Evolutionary conservation across 768 basidiomycete genomes (phyloP).

Genomic region (Suillus subalutaceus): DNA sequence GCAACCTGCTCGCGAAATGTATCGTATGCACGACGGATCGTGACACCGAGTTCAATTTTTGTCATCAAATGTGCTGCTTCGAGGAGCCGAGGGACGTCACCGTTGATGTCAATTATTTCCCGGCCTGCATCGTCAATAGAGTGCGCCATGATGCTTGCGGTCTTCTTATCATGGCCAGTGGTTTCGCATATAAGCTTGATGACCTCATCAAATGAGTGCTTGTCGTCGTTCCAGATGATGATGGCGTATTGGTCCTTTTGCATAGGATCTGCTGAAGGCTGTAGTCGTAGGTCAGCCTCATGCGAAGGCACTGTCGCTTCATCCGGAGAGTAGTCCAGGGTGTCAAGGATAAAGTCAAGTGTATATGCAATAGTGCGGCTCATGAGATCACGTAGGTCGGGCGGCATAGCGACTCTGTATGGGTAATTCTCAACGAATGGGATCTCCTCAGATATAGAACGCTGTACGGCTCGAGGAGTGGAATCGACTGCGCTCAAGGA

Average conservation of each 20-base stretch:
- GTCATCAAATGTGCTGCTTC: conserved; percentile 79
- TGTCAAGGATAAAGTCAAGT: conserved; percentile 82
- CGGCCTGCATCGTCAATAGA: conserved; percentile 80
- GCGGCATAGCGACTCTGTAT: conserved; percentile 56
- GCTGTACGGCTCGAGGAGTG: conserved; percentile 46
- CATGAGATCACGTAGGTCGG: conserved; percentile 76
- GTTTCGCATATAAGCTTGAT: conserved; percentile 68
- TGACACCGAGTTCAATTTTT: conserved; percentile 91
- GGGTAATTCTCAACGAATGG: conserved; percentile 66
- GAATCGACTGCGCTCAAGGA: conserved; percentile 30
- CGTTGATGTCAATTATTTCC: conserved; percentile 79
- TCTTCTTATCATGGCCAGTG: conserved; percentile 52
- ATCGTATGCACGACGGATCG: conserved; percentile 83
- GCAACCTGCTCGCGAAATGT: conserved; percentile 88
- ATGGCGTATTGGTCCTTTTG: conserved; percentile 80
- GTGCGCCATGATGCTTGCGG: conserved; percentile 58
- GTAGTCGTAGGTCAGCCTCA: conserved; percentile 71
- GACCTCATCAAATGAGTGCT: conserved; percentile 91
- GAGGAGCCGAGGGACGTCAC: conserved; percentile 53
- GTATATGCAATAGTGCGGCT: conserved; percentile 72
- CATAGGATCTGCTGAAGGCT: conserved; percentile 79
- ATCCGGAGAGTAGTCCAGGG: conserved; percentile 80
- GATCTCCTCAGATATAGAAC: conserved; percentile 48
- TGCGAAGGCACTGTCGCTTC: conserved; percentile 68
- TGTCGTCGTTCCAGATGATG: conserved; percentile 96